These are phyloP conservation scores for Ophiostoma ulmi DNA, from an alignment of 2,329 filamentous ascomycete genomes.

Conservation along the genomic window DNA sequence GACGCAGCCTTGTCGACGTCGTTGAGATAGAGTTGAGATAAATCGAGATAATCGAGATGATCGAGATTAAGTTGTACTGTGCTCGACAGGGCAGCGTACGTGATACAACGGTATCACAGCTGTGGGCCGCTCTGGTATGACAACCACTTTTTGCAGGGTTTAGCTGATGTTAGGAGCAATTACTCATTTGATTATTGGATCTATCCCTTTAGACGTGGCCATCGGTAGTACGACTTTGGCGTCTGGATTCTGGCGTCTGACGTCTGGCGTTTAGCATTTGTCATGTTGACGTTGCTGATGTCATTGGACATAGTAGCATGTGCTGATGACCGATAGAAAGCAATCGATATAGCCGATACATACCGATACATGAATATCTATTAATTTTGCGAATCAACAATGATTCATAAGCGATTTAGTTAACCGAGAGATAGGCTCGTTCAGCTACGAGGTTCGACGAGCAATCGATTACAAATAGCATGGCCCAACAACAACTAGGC, in stretches of 20 bases:
- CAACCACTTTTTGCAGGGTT: neutral
- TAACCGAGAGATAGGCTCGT: neutral
- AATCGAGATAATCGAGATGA: neutral
- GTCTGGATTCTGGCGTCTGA: neutral
- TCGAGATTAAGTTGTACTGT: neutral
- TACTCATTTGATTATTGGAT: neutral
- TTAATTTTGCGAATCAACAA: neutral
- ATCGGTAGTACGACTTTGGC: neutral
- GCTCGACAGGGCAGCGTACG: neutral
- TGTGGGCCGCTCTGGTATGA: neutral
- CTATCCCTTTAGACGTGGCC: neutral
- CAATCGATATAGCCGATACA: neutral
- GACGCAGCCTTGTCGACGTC: conserved; percentile 3
- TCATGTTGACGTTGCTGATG: neutral
- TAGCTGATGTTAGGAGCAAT: neutral
- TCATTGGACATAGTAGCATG: neutral
- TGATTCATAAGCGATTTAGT: neutral
- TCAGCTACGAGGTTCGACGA: too few relatives aligned
- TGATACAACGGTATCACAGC: conserved; percentile 1
- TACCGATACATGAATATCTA: neutral
- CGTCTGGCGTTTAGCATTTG: neutral
- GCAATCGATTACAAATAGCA: neutral
- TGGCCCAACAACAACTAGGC: neutral
- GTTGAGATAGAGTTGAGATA: neutral
- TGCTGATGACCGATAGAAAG: neutral